These are phyloP conservation scores for Pyrenochaeta sp. DNA, from an alignment of 2,329 filamentous ascomycete species.

Conservation along the genomic window DNA sequence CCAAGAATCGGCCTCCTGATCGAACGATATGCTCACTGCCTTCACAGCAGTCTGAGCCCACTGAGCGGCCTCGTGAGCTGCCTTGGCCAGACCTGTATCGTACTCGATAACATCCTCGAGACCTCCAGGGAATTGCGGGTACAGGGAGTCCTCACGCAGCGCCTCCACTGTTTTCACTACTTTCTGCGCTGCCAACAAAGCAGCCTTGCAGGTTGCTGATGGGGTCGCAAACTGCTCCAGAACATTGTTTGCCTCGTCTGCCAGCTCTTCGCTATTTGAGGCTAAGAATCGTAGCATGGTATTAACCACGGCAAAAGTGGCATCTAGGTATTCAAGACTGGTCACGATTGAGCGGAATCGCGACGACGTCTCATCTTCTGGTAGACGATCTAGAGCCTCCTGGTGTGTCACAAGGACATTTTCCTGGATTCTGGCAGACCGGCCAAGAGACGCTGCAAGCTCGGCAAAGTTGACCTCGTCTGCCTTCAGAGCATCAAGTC, in stretches of 20 bases:
- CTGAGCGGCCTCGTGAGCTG: slow-evolving; percentile 17
- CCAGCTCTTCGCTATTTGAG: slow-evolving; percentile 3
- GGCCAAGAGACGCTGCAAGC: slow-evolving; percentile 81
- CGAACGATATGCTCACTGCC: slow-evolving; percentile 12
- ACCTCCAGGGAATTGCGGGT: slow-evolving; percentile 32
- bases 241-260: slow-evolving; percentile 53
- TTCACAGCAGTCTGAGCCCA: slow-evolving; percentile 13
- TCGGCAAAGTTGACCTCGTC: slow-evolving; percentile 88
- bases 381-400: slow-evolving; percentile 21
- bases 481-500: slow-evolving; percentile 83
- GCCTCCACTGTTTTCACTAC: slow-evolving; percentile 31
- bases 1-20: not conserved
- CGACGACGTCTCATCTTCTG: slow-evolving; percentile 39
- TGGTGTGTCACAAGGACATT: slow-evolving; percentile 24
- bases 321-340: slow-evolving; percentile 29
- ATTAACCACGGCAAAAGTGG: slow-evolving; percentile 25
- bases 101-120: slow-evolving; percentile 29
- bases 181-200: slow-evolving; percentile 26
- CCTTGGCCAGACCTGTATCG: slow-evolving; percentile 26
- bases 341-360: slow-evolving; percentile 29
- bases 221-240: slow-evolving; percentile 27
- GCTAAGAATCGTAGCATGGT: slow-evolving; percentile 12
- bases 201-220: slow-evolving; percentile 22
- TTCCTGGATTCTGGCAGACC: slow-evolving; percentile 35
- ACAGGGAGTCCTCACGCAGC: slow-evolving; percentile 35